Evolutionary conservation across 2,329 filamentous ascomycete species (phyloP).

Genomic region (Fusarium solani-melongenae): DNA sequence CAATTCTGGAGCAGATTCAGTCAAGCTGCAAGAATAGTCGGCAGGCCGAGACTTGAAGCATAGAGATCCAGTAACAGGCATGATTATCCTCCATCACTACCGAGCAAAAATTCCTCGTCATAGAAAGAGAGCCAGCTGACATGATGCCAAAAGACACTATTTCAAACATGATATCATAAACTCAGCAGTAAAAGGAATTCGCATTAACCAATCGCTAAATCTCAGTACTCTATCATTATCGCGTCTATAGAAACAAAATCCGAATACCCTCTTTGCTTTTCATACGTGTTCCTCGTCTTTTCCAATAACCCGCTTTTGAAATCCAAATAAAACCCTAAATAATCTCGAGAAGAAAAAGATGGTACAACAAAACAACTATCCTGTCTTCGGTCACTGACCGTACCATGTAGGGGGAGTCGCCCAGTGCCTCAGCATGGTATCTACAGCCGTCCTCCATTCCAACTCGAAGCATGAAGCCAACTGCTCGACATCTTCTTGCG

Average conservation of each 20-base stretch:
- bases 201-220: neutral
- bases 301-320: neutral
- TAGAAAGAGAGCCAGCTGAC: neutral
- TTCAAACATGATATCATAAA: neutral
- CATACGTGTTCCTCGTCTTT: neutral
- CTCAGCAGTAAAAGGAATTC: neutral
- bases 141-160: neutral
- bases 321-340: neutral
- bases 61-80: neutral
- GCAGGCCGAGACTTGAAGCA: neutral
- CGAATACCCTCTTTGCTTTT: neutral
- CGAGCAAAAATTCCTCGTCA: neutral
- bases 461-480: constrained; percentile 71
- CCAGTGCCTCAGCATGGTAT: constrained; percentile 78
- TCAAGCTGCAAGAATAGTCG: neutral
- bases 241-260: neutral
- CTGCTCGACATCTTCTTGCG: constrained; percentile 65
- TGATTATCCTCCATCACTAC: neutral
- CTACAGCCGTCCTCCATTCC: constrained; percentile 75
- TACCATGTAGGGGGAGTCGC: constrained; percentile 67
- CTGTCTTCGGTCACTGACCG: neutral
- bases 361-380: neutral
- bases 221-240: neutral
- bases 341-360: neutral
- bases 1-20: neutral